phyloP scores from a whole-genome alignment of 208 protist genomes.

The Polymyxa betae region DNA sequence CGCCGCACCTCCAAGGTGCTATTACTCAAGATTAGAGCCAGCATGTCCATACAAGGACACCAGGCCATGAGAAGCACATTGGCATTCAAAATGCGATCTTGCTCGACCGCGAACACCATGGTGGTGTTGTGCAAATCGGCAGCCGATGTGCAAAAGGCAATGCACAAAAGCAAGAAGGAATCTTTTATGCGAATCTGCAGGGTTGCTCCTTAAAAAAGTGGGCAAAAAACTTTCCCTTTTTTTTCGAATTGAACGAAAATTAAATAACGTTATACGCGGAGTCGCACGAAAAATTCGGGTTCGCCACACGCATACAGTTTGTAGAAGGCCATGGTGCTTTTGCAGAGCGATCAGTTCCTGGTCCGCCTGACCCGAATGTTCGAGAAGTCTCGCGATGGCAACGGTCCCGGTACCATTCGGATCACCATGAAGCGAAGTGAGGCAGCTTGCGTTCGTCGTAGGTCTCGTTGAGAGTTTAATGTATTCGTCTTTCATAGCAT shows the following conservation, averaged over 20 bases:
- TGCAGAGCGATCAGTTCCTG: slow-evolving; percentile 8
- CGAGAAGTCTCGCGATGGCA: not conserved
- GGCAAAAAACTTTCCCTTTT: too few relatives aligned
- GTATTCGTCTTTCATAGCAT: not conserved
- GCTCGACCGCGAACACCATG: not conserved
- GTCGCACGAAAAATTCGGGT: too few relatives aligned
- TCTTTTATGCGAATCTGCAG: too few relatives aligned
- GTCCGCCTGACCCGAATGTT: not conserved
- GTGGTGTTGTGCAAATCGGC: too few relatives aligned
- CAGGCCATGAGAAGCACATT: slow-evolving; percentile 34
- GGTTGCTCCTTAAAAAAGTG: too few relatives aligned
- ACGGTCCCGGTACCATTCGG: too few relatives aligned
- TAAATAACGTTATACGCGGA: too few relatives aligned
- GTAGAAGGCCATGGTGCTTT: not conserved
- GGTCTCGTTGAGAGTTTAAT: not conserved
- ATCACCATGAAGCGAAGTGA: slow-evolving; percentile 17
- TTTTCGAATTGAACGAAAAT: too few relatives aligned
- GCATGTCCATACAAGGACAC: slow-evolving; percentile 52
- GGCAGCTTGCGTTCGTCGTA: not conserved
- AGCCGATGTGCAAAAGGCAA: too few relatives aligned
- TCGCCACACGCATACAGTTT: not conserved
- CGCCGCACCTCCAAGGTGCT: slow-evolving; percentile 25
- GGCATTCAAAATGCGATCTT: not conserved
- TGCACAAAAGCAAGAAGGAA: too few relatives aligned
- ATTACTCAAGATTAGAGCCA: not conserved